phyloP scores from a whole-genome alignment of 2,329 filamentous ascomycete genomes.

The Neoascochyta sp. region DNA sequence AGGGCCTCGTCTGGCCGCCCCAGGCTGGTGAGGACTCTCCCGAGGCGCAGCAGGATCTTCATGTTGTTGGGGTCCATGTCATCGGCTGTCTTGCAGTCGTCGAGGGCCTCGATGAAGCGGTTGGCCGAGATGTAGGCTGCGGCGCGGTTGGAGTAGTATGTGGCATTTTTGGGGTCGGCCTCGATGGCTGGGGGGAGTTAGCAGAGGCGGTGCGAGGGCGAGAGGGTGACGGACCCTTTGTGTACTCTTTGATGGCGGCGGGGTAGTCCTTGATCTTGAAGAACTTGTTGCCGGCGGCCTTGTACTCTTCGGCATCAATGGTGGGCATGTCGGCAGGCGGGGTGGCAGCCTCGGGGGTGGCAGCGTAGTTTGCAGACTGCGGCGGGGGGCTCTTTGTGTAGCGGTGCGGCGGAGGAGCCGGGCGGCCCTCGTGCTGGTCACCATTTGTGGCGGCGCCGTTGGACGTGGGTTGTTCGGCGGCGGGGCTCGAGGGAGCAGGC shows the following conservation, averaged over 20 bases:
- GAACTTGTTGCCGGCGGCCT: slow-evolving; percentile 89
- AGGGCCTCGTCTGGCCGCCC: slow-evolving; percentile 85
- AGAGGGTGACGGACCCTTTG: slow-evolving; percentile 68
- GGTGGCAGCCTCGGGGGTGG: slow-evolving; percentile 37
- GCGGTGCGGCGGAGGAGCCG: slow-evolving; percentile 69
- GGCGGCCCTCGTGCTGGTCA: slow-evolving; percentile 50
- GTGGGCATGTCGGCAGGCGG: slow-evolving; percentile 42
- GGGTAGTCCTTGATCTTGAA: slow-evolving; percentile 93
- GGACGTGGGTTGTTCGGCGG: slow-evolving; percentile 48
- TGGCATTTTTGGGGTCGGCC: slow-evolving; percentile 77
- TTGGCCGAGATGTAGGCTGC: slow-evolving; percentile 89
- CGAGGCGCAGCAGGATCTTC: slow-evolving; percentile 84
- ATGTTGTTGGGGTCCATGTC: slow-evolving; percentile 80
- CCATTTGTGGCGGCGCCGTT: slow-evolving; percentile 44
- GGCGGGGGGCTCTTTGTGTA: slow-evolving; percentile 49
- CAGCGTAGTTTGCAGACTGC: slow-evolving; percentile 38
- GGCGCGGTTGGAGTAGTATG: slow-evolving; percentile 91
- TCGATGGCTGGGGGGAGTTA: slow-evolving; percentile 67
- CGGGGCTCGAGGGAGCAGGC: slow-evolving; percentile 44
- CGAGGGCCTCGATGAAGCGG: slow-evolving; percentile 73
- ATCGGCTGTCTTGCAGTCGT: slow-evolving; percentile 79
- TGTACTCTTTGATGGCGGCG: slow-evolving; percentile 87
- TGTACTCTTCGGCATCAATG: slow-evolving; percentile 86
- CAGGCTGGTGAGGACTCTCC: slow-evolving; percentile 82
- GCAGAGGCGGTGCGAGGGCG: slow-evolving; percentile 6